Percentiles rank a stretch among this genome's conserved stretches.
These are phyloP conservation scores for Plasmodium yoelii DNA, from an alignment of 169 alveolate genomes.

Conservation along the genomic window DNA sequence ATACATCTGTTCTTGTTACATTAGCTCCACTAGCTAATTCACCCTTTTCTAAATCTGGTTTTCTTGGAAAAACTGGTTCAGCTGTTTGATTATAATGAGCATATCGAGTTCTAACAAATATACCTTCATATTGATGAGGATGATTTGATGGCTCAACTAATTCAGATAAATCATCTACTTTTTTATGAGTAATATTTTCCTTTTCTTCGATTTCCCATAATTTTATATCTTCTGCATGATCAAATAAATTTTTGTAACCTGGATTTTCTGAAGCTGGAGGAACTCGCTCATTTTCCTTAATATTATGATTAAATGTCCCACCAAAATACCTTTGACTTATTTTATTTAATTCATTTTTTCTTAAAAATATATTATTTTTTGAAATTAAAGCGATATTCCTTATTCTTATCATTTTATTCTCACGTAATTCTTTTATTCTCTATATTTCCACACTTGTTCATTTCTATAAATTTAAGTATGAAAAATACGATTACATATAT, in stretches of 20 bases:
- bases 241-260: slow-evolving; percentile 87
- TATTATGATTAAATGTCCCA: slow-evolving; percentile 79
- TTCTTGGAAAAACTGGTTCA: slow-evolving; percentile 90
- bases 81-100: slow-evolving; percentile 90
- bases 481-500: not conserved
- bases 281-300: slow-evolving; percentile 79
- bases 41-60: slow-evolving; percentile 88
- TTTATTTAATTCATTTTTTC: slow-evolving; percentile 38
- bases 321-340: slow-evolving; percentile 77
- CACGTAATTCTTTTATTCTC: not conserved
- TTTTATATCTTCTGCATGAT: slow-evolving; percentile 89
- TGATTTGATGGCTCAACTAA: slow-evolving; percentile 86
- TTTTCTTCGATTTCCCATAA: slow-evolving; percentile 87
- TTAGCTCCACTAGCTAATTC: slow-evolving; percentile 91
- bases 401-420: slow-evolving; percentile 44
- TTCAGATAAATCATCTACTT: slow-evolving; percentile 78
- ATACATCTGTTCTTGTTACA: slow-evolving; percentile 90
- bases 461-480: not conserved
- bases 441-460: not conserved
- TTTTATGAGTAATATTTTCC: slow-evolving; percentile 77
- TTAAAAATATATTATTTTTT: slow-evolving; percentile 25
- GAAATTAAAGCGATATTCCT: slow-evolving; percentile 21
- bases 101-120: slow-evolving; percentile 82
- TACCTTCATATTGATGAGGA: slow-evolving; percentile 86
- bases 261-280: slow-evolving; percentile 91